A percentile compares a stretch with the other conserved stretches of the same genome.
Evolutionary conservation across 169 alveolate genomes (phyloP).

Genomic region (Babesia microti): DNA sequence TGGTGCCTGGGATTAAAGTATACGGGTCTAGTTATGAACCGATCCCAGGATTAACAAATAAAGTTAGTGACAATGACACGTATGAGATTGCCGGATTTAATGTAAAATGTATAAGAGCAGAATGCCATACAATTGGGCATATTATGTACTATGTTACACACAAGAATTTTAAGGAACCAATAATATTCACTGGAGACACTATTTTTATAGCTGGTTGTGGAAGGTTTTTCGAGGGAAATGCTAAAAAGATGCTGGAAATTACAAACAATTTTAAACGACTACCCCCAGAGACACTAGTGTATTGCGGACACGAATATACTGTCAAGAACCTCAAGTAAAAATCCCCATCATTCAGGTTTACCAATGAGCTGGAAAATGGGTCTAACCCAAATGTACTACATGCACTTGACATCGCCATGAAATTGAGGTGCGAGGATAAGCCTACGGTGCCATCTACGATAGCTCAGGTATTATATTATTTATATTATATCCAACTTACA

Average conservation of each 20-base stretch:
- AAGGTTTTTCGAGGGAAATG: slow-evolving; percentile 86
- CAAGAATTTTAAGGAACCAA: slow-evolving; percentile 33
- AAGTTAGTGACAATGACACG: slow-evolving; percentile 61
- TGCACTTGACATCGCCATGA: slow-evolving; percentile 30
- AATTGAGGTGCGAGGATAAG: slow-evolving; percentile 6
- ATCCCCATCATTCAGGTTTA: not conserved
- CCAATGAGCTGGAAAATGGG: not conserved
- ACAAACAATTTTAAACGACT: slow-evolving; percentile 35
- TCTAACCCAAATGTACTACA: slow-evolving; percentile 3
- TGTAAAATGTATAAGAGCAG: slow-evolving; percentile 71
- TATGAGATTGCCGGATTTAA: slow-evolving; percentile 11
- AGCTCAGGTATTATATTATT: slow-evolving; percentile 7
- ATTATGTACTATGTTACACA: slow-evolving; percentile 70
- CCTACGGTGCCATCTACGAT: slow-evolving; percentile 56
- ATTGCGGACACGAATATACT: slow-evolving; percentile 91
- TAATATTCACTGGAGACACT: slow-evolving; percentile 79
- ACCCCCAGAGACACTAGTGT: slow-evolving; percentile 76
- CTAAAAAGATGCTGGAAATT: slow-evolving; percentile 66
- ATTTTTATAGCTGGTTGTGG: slow-evolving; percentile 90
- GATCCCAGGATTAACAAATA: slow-evolving; percentile 72
- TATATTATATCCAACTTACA: not conserved
- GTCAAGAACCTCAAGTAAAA: slow-evolving; percentile 56
- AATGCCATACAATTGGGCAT: slow-evolving; percentile 93
- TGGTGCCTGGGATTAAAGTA: slow-evolving; percentile 59
- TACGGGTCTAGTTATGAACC: slow-evolving; percentile 76